Conservation (phyloP, 192 early-diverging fungal genomes). For the Entomortierella parvispora region DNA sequence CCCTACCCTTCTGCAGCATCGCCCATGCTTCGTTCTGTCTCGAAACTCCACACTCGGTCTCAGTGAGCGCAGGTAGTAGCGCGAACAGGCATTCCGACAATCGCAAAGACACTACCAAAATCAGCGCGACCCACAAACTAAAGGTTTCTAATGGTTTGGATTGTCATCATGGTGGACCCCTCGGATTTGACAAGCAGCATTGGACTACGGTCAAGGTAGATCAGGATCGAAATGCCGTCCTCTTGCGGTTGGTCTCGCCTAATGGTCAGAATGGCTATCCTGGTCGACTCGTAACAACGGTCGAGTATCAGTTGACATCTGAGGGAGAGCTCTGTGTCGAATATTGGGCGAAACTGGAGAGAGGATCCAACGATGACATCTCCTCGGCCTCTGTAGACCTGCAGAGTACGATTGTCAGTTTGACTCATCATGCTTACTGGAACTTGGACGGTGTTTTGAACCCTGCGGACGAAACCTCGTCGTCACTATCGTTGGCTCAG, state of each 20-base stretch:
- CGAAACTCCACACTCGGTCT: slow-evolving; percentile 46
- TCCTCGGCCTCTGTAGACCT: slow-evolving; percentile 1
- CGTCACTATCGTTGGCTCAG: too few relatives aligned
- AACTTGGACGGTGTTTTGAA: slow-evolving; percentile 82
- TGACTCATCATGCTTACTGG: slow-evolving; percentile 92
- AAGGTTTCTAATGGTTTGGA: slow-evolving; percentile 78
- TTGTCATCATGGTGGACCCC: slow-evolving; percentile 80
- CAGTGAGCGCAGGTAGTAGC: neutral
- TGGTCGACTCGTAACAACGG: slow-evolving; percentile 65
- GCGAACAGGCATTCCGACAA: too few relatives aligned
- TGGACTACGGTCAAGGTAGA: slow-evolving; percentile 62
- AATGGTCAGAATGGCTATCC: slow-evolving; percentile 89
- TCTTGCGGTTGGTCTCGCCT: slow-evolving; percentile 64
- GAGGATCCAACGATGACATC: slow-evolving; percentile 18
- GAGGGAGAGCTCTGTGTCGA: slow-evolving; percentile 63
- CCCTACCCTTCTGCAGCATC: slow-evolving; percentile 55
- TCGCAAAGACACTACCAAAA: too few relatives aligned
- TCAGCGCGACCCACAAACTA: slow-evolving; percentile 63
- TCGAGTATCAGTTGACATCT: slow-evolving; percentile 69
- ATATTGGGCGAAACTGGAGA: slow-evolving; percentile 57
- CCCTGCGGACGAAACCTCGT: slow-evolving; percentile 55
- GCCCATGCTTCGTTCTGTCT: slow-evolving; percentile 70
- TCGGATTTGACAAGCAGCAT: slow-evolving; percentile 80
- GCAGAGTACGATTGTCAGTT: slow-evolving; percentile 71
- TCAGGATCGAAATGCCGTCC: slow-evolving; percentile 45